Base-by-base conservation (phyloP, 2,329 filamentous ascomycete species). In the Colletotrichum sp. region DNA sequence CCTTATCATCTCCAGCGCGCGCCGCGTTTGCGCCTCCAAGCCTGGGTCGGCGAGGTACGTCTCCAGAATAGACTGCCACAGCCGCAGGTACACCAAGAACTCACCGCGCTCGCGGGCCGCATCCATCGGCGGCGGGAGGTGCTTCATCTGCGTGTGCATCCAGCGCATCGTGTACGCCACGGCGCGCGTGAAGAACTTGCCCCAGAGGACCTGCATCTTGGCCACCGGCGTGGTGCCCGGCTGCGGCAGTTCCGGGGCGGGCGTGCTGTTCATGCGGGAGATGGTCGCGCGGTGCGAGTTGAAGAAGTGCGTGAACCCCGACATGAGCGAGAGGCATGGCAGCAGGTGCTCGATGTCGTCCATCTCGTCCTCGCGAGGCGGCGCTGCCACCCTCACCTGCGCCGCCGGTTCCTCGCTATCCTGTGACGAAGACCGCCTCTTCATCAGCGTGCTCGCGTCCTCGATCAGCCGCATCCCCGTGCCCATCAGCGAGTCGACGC, bases 151-250 rank as follows among this genome's bases (percentile, higher is more conserved):
- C 22, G 22, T 18, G 26, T 71, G 71, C 55, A 76, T n/a, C 18
- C 73, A 59, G 44, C 77, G 70, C 28, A 77, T 69, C 24, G 70
- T 66, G 60, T 74, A 75, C 13, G 76, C 65, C 13, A 77, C 71
- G 4, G 65, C 74, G 16, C 69, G 71, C 12, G 77, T 77, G 64
- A 76, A 78, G 70, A 77, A 77, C 57, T 69, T 68, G 26, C 75
- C 76, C 77, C 77, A 78, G 8, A 77, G 36, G 30, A 66, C 24
- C 55, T 71, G 62, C 4, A 78, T 48, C 18, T 67, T 78, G 6
- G 71, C 9, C 8, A 44, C n/a, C 2, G 10, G 13, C 1, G 74
- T 76, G 5, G 32, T 30, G 1, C 74, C 74, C 13, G 74, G 74
- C 18, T 30, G 26, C 1, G 74, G 74, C 5, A 76, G 63, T 32